Conservation (phyloP, 495 filamentous ascomycete genomes). For the Tuber borchii region DNA sequence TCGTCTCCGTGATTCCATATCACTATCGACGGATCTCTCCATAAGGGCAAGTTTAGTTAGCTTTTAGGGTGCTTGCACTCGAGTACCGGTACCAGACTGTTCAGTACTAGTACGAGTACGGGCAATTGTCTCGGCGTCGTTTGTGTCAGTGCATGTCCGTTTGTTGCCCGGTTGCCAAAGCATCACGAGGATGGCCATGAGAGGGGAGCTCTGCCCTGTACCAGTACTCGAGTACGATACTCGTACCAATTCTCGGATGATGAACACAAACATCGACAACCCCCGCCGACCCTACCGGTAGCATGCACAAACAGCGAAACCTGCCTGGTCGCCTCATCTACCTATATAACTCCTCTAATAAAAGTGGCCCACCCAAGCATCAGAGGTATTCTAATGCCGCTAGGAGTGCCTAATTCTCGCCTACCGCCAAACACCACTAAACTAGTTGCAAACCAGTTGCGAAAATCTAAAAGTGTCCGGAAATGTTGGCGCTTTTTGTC, state of each 20-base stretch:
- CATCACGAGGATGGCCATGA: background rate
- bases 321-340: background rate
- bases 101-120: background rate
- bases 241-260: background rate
- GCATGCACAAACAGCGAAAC: background rate
- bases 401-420: background rate
- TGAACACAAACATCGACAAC: background rate
- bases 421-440: background rate
- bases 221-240: no score
- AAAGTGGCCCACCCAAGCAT: background rate
- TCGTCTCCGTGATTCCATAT: background rate
- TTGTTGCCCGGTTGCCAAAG: background rate
- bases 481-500: no score
- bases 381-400: background rate
- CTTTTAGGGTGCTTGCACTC: background rate
- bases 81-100: background rate
- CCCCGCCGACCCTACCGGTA: background rate
- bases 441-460: no score
- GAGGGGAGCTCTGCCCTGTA: background rate
- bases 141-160: background rate
- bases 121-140: background rate
- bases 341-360: background rate
- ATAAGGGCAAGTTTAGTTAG: background rate
- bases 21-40: background rate
- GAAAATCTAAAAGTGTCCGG: no score